Evolutionary conservation across 768 basidiomycete genomes (phyloP), one percentile per base, ranked within the genome.

Genomic region (Serendipita sp.): DNA sequence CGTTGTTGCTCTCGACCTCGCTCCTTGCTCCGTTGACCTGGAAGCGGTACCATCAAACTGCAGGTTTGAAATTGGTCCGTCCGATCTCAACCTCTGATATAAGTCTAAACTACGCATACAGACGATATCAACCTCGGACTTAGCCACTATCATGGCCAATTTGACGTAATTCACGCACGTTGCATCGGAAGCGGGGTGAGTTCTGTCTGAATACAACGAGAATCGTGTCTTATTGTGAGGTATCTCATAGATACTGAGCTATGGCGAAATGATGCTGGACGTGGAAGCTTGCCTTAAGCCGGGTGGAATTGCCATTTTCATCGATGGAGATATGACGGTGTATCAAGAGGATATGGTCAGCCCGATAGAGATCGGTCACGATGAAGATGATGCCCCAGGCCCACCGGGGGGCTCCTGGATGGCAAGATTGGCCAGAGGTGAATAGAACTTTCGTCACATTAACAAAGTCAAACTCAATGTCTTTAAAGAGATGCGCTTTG

Each of bases 141-240:
- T 62, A 85, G 71, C 76, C 80, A 65, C 73, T 73, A 69, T 79
- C 74, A 80, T 69, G 76, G 73, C 37, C 76, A 82, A 52, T 87
- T 86, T 67, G 83, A 87, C 71, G 74, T 87, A 67, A 78, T 87
- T 50, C 86, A 87, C 69, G 84, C 83, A 44, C 81, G 86, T 63
- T 84, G 79, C 40, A 78, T 87, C 70, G 83, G 86, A 68, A 81
- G 78, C 31, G 85, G 86, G 63, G 83, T 85, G 70, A 71, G 83
- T 72, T 48, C 65, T 8, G 5, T 31, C 6, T 50, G 8, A 18
- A 50, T n/a, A 5, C 8, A n/a, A 5, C n/a, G 68, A 66, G 34
- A 63, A 55, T 45, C 48, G 67, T 37, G 71, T 48, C 53, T 53
- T 60, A 36, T 23, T 64, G 13, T 40, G 5, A 13, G 40, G 13